phyloP scores from a whole-genome alignment of 2,329 filamentous ascomycete species.

The Cryphonectria japonica region DNA sequence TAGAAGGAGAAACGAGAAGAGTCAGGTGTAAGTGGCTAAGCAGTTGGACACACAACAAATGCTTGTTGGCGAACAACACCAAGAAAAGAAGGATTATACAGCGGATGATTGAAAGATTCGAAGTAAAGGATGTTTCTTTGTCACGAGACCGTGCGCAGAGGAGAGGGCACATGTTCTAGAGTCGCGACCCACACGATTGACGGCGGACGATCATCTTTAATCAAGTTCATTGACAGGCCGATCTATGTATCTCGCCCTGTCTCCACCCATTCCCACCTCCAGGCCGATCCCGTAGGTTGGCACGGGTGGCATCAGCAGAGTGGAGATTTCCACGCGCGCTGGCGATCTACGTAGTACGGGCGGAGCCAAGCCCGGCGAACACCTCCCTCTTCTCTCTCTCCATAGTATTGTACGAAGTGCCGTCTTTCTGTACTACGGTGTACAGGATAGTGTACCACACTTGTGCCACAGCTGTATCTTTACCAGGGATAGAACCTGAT shows the following conservation, averaged over 20 bases:
- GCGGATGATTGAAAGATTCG: neutral
- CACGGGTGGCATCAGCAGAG: neutral
- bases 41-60: neutral
- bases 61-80: neutral
- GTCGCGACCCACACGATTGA: neutral
- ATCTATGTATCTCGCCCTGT: neutral
- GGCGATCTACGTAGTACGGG: neutral
- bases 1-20: neutral
- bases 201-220: neutral
- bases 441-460: neutral
- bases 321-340: neutral
- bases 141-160: neutral
- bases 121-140: neutral
- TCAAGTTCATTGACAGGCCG: neutral
- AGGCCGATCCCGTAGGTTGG: neutral
- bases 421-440: too few species aligned
- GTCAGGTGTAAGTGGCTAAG: neutral
- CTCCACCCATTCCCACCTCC: neutral
- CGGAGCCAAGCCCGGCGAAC: neutral
- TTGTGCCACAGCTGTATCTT: neutral
- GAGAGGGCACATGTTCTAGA: neutral
- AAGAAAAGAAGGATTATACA: neutral
- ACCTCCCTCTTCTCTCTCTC: neutral
- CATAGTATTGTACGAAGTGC: too few species aligned
- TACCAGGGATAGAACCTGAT: neutral